Percentiles rank a stretch among this genome's conserved stretches.
These are phyloP conservation scores for Arctium minus DNA, from an alignment of 129 eudicot species.

Conservation along the genomic window DNA sequence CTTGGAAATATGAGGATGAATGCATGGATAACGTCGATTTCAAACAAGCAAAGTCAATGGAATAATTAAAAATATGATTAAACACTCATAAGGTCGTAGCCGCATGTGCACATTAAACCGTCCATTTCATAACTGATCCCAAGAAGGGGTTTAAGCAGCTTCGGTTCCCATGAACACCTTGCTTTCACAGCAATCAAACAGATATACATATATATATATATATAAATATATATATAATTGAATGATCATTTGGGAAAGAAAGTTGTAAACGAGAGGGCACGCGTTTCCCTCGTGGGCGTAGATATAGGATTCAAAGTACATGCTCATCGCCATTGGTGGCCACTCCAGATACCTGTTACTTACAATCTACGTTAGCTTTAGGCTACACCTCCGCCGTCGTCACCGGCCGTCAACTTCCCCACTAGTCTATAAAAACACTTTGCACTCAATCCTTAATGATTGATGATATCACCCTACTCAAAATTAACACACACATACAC, in stretches of 20 bases:
- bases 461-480: conserved; percentile 13
- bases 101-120: conserved; percentile 52
- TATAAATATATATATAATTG: background rate
- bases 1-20: conserved; percentile 9
- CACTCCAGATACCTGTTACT: conserved; percentile 25
- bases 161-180: conserved; percentile 32
- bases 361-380: conserved; percentile 55
- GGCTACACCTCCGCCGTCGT: conserved; percentile 76
- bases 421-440: conserved; percentile 21
- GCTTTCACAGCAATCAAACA: conserved; percentile 46
- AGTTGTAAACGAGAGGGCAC: background rate
- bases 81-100: conserved; percentile 37
- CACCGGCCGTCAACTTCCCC: conserved; percentile 84
- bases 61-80: conserved; percentile 19
- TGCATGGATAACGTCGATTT: conserved; percentile 32
- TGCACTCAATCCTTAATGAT: conserved; percentile 25
- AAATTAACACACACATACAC: background rate
- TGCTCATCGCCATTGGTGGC: conserved; percentile 10
- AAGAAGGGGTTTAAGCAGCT: conserved; percentile 30
- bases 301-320: conserved; percentile 12
- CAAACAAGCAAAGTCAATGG: conserved; percentile 23
- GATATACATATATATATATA: background rate
- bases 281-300: conserved; percentile 15
- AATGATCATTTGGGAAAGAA: background rate
- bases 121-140: conserved; percentile 44